Conservation (phyloP, 2,329 filamentous ascomycete species). For the Stagonosporopsis cucurbitacearum region DNA sequence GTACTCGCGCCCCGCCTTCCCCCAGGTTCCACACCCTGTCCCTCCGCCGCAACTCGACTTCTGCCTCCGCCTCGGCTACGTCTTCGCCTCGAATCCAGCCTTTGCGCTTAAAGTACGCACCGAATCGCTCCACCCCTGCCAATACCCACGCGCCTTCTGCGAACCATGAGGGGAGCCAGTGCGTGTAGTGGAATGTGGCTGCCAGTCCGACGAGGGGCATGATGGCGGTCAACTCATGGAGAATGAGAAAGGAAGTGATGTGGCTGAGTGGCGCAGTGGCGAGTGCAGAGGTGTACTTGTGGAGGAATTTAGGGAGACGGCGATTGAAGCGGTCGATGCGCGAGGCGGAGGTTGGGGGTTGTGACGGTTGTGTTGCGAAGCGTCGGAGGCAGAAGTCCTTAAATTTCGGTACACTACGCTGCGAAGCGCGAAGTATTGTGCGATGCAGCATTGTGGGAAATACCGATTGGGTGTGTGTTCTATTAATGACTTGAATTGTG, state of each 20-base stretch:
- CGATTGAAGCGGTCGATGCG: slow-evolving; percentile 47
- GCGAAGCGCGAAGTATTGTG: slow-evolving; percentile 6
- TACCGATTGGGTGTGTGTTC: not conserved
- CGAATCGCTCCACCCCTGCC: slow-evolving; percentile 75
- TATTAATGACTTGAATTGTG: not conserved
- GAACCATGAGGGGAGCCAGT: slow-evolving; percentile 70
- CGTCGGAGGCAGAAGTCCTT: slow-evolving; percentile 18
- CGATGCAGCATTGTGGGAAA: slow-evolving; percentile 21
- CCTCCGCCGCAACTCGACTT: slow-evolving; percentile 41
- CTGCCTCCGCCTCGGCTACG: slow-evolving; percentile 53
- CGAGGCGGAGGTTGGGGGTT: slow-evolving; percentile 32
- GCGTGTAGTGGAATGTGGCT: slow-evolving; percentile 78
- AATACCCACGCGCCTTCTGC: slow-evolving; percentile 61
- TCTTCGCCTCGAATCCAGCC: slow-evolving; percentile 74
- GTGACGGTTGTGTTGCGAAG: slow-evolving; percentile 26
- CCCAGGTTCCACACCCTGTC: slow-evolving; percentile 50
- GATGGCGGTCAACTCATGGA: slow-evolving; percentile 91
- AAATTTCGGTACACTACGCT: not conserved
- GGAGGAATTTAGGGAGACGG: slow-evolving; percentile 67
- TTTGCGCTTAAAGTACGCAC: slow-evolving; percentile 76
- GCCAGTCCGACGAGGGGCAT: slow-evolving; percentile 78
- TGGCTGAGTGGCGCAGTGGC: slow-evolving; percentile 81
- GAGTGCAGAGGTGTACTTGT: slow-evolving; percentile 72
- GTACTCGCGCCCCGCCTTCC: slow-evolving; percentile 59
- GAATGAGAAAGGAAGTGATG: slow-evolving; percentile 81